phyloP scores from a whole-genome alignment of 208 protist genomes.

The Kentomonas sorsogonicus region DNA sequence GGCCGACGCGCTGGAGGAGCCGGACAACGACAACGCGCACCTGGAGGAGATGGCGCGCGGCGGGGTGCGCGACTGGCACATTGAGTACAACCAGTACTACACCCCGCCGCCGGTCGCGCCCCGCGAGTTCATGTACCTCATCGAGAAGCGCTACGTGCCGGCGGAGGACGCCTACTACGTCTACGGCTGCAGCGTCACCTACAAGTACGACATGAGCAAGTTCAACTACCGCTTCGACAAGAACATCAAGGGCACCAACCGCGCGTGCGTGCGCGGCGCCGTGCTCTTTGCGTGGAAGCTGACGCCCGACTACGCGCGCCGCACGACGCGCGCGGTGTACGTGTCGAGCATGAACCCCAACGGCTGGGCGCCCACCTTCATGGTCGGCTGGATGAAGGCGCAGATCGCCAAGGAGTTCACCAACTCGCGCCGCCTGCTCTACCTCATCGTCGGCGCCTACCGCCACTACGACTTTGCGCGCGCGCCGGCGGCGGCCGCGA shows the following conservation, averaged over 20 bases:
- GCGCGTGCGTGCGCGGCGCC: conserved; percentile 29
- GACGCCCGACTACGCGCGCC: conserved; percentile 24
- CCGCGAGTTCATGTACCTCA: conserved; percentile 65
- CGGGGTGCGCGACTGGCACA: conserved; percentile 51
- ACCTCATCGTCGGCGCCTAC: conserved; percentile 19
- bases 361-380: conserved; percentile 80
- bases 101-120: conserved; percentile 64
- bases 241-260: conserved; percentile 17
- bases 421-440: conserved; percentile 51
- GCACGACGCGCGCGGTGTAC: conserved; percentile 56
- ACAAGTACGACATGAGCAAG: conserved; percentile 14
- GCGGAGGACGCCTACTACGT: conserved; percentile 63
- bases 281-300: conserved; percentile 72
- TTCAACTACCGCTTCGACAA: conserved; percentile 10
- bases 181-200: conserved; percentile 76
- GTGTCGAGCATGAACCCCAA: conserved; percentile 80
- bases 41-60: conserved; percentile 29
- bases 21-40: conserved; percentile 42
- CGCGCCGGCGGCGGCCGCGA: no score
- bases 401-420: conserved; percentile 77
- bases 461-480: background rate
- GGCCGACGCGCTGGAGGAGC: conserved; percentile 6
- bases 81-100: conserved; percentile 65
- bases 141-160: conserved; percentile 70
- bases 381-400: conserved; percentile 81